Percentiles rank a stretch among this genome's conserved stretches.
These are phyloP conservation scores for Wickerhamomyces sp. DNA, from an alignment of 1,139 yeast species.

Conservation along the genomic window DNA sequence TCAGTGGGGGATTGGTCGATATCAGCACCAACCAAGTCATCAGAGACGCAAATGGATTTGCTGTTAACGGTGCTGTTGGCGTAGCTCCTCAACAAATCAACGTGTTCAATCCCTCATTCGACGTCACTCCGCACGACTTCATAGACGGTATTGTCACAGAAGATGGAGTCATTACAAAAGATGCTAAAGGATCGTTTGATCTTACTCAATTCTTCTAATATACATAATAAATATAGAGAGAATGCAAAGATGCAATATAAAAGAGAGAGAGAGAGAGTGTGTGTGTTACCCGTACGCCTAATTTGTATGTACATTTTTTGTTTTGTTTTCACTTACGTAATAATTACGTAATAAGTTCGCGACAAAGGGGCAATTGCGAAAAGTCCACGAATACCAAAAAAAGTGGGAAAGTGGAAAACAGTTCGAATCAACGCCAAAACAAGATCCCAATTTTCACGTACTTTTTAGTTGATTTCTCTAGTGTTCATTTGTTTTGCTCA, in stretches of 20 bases:
- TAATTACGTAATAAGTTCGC: not conserved
- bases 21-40: slow-evolving; percentile 29
- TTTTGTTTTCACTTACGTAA: not conserved
- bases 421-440: not conserved
- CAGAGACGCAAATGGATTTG: slow-evolving; percentile 28
- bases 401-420: not conserved
- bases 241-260: not conserved
- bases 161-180: slow-evolving; percentile 48
- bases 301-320: not conserved
- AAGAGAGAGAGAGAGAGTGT: not conserved
- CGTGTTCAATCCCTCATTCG: slow-evolving; percentile 97
- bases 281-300: not conserved
- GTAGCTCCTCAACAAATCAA: slow-evolving; percentile 81
- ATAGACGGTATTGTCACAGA: slow-evolving; percentile 92
- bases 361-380: slow-evolving; percentile 2
- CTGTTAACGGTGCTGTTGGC: slow-evolving; percentile 57
- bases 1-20: slow-evolving; percentile 60
- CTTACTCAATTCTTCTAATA: slow-evolving; percentile 23
- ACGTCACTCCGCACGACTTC: slow-evolving; percentile 77
- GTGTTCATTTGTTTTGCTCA: not conserved
- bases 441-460: not conserved
- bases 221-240: not conserved
- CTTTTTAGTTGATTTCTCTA: not conserved
- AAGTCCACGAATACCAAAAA: slow-evolving; percentile 4
- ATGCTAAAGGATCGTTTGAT: slow-evolving; percentile 40